Percentiles rank a stretch among this genome's conserved stretches.
Conservation (phyloP, 306 rosid species). For the Rosa persica region DNA sequence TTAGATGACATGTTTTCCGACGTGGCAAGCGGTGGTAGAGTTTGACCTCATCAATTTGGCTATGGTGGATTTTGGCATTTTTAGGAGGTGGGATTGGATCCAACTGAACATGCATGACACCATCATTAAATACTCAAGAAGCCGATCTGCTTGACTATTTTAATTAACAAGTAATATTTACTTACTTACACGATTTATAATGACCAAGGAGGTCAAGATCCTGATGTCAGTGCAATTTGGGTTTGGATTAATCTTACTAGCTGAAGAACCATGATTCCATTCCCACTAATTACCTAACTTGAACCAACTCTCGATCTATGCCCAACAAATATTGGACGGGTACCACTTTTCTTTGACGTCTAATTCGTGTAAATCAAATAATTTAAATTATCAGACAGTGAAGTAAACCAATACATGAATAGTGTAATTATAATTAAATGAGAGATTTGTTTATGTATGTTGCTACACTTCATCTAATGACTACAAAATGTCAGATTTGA, state of each 20-base stretch:
- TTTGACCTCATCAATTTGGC: slow-evolving; percentile 17
- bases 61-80: background rate
- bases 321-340: background rate
- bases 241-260: background rate
- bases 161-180: background rate
- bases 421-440: too few relatives aligned
- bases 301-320: background rate
- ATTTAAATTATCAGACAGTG: too few relatives aligned
- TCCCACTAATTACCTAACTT: background rate
- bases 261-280: background rate
- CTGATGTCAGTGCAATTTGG: slow-evolving; percentile 8
- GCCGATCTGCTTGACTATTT: background rate
- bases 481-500: background rate
- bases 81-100: slow-evolving; percentile 2
- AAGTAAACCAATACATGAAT: too few relatives aligned
- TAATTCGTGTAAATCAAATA: too few relatives aligned
- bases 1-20: slow-evolving; percentile 28
- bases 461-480: too few relatives aligned
- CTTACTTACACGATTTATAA: background rate
- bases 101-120: slow-evolving; percentile 1
- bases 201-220: slow-evolving; percentile 5
- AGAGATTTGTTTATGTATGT: too few relatives aligned
- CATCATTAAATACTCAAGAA: background rate
- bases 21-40: slow-evolving; percentile 23
- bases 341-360: too few relatives aligned